These are phyloP conservation scores for Phlebiopsis gigantea DNA, from an alignment of 768 basidiomycete genomes.

Conservation along the genomic window DNA sequence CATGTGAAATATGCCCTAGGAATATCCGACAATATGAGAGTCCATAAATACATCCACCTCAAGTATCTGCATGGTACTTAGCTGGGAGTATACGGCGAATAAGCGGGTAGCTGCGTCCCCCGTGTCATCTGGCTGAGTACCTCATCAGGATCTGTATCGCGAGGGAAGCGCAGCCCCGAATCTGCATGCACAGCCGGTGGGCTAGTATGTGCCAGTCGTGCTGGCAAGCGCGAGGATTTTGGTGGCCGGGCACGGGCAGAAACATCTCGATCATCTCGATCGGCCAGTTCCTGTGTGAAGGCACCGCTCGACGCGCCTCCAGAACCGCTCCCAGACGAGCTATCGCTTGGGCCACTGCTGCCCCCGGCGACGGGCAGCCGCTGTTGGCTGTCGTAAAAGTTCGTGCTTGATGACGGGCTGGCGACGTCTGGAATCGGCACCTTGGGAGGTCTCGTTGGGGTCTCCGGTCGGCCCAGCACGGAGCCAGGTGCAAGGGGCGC, in stretches of 20 bases:
- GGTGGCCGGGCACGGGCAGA: neutral
- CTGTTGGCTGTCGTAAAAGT: neutral
- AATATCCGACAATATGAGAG: too few species aligned
- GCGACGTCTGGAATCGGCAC: neutral
- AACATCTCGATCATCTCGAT: neutral
- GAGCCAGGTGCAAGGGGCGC: neutral
- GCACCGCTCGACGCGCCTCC: neutral
- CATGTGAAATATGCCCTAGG: too few species aligned
- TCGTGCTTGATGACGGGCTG: neutral
- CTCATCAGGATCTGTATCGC: constrained; percentile 3
- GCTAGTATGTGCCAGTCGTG: neutral
- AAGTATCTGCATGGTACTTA: neutral
- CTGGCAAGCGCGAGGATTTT: neutral
- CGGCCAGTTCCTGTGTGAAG: neutral
- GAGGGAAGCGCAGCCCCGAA: constrained; percentile 10
- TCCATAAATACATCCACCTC: too few species aligned
- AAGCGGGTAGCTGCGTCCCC: constrained; percentile 3
- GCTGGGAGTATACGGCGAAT: neutral
- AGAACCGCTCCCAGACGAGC: neutral
- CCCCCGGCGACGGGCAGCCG: neutral
- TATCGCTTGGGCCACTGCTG: neutral
- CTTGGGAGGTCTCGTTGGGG: neutral
- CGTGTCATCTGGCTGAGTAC: neutral
- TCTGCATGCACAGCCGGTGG: constrained; percentile 5
- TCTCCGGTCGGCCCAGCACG: neutral